phyloP scores from a whole-genome alignment of 78 protist species.

The Pigoraptor vietnamica region DNA sequence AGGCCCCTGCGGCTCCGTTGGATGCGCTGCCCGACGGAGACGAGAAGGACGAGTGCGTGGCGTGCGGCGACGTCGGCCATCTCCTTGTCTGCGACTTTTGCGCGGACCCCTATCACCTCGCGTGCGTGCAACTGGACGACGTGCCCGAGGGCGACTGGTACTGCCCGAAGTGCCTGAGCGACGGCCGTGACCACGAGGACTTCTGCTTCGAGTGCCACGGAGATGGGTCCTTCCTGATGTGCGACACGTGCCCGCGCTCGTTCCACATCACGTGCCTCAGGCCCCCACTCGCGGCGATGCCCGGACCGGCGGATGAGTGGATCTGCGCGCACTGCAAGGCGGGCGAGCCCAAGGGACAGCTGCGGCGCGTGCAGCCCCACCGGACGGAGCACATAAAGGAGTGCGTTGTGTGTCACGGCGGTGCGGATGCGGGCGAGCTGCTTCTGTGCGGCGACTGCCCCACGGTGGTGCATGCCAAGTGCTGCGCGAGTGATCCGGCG shows the following conservation, averaged over 20 bases:
- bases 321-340: background rate
- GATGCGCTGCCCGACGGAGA: background rate
- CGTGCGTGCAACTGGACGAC: background rate
- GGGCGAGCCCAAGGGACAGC: background rate
- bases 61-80: background rate
- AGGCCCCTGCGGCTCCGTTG: too few species aligned
- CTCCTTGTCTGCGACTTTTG: background rate
- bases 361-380: background rate
- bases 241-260: background rate
- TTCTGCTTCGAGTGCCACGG: background rate
- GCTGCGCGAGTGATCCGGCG: too few species aligned
- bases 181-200: background rate
- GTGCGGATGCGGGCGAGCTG: background rate
- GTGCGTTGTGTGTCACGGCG: background rate
- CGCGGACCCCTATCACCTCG: background rate
- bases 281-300: background rate
- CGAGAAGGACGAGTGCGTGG: background rate
- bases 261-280: background rate
- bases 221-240: background rate
- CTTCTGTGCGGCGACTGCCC: background rate
- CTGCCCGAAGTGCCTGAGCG: background rate
- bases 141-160: background rate
- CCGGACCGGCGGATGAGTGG: background rate
- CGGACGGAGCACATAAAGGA: background rate
- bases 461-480: background rate